phyloP scores from a whole-genome alignment of 225 moss, liverwort and hornwort genomes.

The Sphagnum tenellum region DNA sequence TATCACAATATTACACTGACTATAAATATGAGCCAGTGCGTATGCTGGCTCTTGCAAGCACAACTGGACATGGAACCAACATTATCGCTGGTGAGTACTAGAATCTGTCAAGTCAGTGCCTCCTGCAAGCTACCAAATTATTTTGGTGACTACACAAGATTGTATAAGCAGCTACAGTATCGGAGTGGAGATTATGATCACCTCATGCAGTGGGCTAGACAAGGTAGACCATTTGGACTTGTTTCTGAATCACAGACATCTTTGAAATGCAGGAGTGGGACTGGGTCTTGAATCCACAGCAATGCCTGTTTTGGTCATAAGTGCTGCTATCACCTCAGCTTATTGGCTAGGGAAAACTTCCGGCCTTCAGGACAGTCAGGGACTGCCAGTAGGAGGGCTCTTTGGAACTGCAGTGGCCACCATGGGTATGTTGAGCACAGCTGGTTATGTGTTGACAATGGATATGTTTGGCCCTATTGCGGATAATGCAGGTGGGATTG shows the following conservation, averaged over 20 bases:
- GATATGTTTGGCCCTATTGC: constrained; percentile 99
- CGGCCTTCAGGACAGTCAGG: constrained; percentile 74
- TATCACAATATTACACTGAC: constrained; percentile 97
- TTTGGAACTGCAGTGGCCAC: constrained; percentile 98
- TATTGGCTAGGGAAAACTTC: constrained; percentile 97
- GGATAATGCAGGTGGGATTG: constrained; percentile 96
- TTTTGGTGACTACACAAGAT: no score
- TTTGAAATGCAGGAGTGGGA: constrained; percentile 48
- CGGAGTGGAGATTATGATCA: no score
- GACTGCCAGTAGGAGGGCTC: constrained; percentile 66
- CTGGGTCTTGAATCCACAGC: constrained; percentile 93
- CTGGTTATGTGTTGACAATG: constrained; percentile 96
- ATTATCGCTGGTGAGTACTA: constrained; percentile 56
- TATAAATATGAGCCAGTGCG: constrained; percentile 98
- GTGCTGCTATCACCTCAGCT: constrained; percentile 68
- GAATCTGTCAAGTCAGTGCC: background rate
- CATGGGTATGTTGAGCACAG: constrained; percentile 99
- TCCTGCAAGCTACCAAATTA: no score
- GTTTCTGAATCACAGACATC: background rate
- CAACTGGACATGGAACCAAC: constrained; percentile 97
- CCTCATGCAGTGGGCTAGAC: no score
- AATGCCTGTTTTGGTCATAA: constrained; percentile 85
- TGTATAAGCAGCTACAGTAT: no score
- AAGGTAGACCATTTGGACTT: no score
- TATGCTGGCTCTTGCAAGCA: constrained; percentile 83